Evolutionary conservation across 163 green algal species (phyloP).

Genomic region (Chloromonas sp.): DNA sequence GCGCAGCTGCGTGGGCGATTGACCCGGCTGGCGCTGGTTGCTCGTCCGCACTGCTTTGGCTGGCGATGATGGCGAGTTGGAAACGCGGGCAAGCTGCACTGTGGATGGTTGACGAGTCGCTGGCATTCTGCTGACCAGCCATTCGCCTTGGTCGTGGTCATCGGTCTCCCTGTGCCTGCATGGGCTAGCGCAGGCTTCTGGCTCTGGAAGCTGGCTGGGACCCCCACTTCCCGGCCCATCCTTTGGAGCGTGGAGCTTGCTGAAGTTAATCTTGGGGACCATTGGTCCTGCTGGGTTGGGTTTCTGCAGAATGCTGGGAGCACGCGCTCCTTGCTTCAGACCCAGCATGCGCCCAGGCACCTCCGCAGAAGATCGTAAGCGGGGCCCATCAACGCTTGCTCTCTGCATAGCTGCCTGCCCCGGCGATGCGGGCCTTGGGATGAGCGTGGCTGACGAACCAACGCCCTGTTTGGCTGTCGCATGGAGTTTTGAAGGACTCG

Average conservation of each 20-base stretch:
- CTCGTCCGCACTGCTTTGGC: background rate
- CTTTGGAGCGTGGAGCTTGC: background rate
- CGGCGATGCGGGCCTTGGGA: too few relatives aligned
- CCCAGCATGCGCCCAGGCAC: too few relatives aligned
- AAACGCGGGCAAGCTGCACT: background rate
- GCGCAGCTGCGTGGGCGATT: background rate
- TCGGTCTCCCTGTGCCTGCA: background rate
- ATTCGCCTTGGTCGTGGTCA: background rate
- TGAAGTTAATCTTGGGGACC: background rate
- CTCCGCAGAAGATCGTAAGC: too few relatives aligned
- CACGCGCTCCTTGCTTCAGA: too few relatives aligned
- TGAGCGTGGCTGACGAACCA: too few relatives aligned
- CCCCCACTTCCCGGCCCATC: background rate
- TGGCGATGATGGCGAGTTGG: background rate
- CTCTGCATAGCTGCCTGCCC: too few relatives aligned
- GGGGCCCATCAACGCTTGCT: too few relatives aligned
- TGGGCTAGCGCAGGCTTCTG: background rate
- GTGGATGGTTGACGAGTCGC: background rate
- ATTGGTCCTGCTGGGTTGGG: background rate
- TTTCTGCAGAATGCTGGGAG: background rate
- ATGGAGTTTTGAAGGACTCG: too few relatives aligned
- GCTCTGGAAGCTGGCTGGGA: background rate
- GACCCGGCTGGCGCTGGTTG: background rate
- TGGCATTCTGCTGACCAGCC: too few relatives aligned
- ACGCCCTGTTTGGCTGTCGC: too few relatives aligned